These are phyloP conservation scores for Aphanomyces invadans DNA, from an alignment of 352 stramenopile species.

Conservation along the genomic window DNA sequence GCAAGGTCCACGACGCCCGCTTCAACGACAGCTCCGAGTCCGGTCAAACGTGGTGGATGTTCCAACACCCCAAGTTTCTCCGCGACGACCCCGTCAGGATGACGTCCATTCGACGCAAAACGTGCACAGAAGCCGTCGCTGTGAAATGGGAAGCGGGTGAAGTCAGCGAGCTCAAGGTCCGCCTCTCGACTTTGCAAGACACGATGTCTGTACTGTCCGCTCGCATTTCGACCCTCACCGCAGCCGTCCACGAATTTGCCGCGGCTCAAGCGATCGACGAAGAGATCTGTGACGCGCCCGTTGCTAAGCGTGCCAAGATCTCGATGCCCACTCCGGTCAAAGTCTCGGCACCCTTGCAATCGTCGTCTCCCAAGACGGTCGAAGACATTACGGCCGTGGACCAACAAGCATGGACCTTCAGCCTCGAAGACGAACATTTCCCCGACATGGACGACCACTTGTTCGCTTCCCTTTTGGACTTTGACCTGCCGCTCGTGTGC, in stretches of 20 bases:
- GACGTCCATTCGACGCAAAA: conserved; percentile 22
- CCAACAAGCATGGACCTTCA: conserved; percentile 1
- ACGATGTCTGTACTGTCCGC: conserved; percentile 16
- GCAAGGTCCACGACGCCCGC: conserved; percentile 85
- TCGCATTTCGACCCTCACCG: conserved; percentile 7
- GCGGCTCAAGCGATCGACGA: background rate
- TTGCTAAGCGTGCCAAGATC: background rate
- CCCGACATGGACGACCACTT: conserved; percentile 4
- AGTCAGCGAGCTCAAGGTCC: conserved; percentile 18
- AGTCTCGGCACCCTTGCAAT: background rate
- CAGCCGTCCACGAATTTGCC: conserved; percentile 9
- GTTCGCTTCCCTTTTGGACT: background rate
- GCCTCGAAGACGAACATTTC: background rate
- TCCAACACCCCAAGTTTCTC: conserved; percentile 21
- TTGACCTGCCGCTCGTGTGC: background rate
- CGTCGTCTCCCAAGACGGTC: conserved; percentile 11
- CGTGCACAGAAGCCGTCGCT: conserved; percentile 1
- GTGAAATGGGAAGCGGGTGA: conserved; percentile 19
- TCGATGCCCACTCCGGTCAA: too few relatives aligned
- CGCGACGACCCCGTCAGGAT: conserved; percentile 22
- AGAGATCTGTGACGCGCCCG: background rate
- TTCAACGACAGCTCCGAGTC: conserved; percentile 69
- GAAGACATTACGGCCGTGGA: conserved; percentile 1
- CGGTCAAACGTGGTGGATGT: conserved; percentile 31
- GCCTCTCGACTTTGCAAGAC: background rate